A percentile compares a stretch with the other conserved stretches of the same genome.
Evolutionary conservation across 306 rosid genomes (phyloP).

Genomic region (Rubus parviflorus): DNA sequence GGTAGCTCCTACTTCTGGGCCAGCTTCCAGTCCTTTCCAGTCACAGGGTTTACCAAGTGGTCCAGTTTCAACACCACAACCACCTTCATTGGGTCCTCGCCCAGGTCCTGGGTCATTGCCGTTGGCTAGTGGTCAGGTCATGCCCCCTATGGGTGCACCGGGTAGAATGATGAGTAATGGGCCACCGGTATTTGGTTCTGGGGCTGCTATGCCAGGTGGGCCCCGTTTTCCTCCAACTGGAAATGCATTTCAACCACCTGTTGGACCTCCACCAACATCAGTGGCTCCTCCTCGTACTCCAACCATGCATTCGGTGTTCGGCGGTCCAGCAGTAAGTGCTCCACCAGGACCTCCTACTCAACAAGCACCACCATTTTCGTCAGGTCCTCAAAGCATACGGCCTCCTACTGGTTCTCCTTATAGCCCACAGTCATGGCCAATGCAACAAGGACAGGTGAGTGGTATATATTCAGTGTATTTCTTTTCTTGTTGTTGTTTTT

Average conservation of each 20-base stretch:
- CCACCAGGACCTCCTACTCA: constrained; percentile 58
- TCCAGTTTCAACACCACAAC: constrained; percentile 36
- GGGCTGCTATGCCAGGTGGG: constrained; percentile 47
- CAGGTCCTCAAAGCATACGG: constrained; percentile 49
- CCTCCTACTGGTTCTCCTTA: constrained; percentile 57
- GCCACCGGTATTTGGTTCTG: constrained; percentile 58
- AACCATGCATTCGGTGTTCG: constrained; percentile 35
- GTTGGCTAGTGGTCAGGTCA: constrained; percentile 31
- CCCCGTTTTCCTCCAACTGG: constrained; percentile 59
- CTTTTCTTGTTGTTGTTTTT: not conserved
- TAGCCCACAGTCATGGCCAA: constrained; percentile 68
- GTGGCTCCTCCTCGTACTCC: constrained; percentile 33
- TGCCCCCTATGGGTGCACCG: constrained; percentile 39
- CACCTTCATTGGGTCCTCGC: constrained; percentile 38
- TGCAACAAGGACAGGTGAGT: constrained; percentile 78
- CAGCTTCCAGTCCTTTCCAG: constrained; percentile 45
- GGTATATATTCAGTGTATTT: not conserved
- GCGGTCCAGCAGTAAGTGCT: constrained; percentile 29
- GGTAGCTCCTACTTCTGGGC: constrained; percentile 43
- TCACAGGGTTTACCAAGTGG: constrained; percentile 34
- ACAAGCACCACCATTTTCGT: constrained; percentile 58
- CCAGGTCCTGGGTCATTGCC: constrained; percentile 51
- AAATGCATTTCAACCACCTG: constrained; percentile 39
- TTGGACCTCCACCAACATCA: constrained; percentile 54
- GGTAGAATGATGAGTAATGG: constrained; percentile 73